Conservation (phyloP, 2,329 filamentous ascomycete genomes). For the Delphinella strobiligena region DNA sequence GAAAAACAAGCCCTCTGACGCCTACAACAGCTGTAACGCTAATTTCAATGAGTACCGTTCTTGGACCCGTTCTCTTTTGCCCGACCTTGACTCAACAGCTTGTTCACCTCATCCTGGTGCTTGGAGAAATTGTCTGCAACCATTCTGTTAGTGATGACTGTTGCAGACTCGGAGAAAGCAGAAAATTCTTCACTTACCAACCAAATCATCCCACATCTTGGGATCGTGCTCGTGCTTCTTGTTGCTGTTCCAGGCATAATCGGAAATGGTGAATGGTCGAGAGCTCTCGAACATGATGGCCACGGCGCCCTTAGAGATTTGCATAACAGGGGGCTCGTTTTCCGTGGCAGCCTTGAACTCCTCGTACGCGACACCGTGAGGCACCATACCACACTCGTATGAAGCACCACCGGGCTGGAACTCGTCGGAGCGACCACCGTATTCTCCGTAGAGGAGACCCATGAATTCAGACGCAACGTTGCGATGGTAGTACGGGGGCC, state of each 20-base stretch:
- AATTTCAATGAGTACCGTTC: too few relatives aligned
- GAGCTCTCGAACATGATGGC: conserved; percentile 30
- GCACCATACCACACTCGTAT: conserved; percentile 25
- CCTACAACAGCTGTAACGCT: too few relatives aligned
- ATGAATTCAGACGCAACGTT: conserved; percentile 27
- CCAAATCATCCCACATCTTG: conserved; percentile 26
- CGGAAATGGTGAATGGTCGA: conserved; percentile 7
- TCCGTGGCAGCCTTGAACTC: conserved; percentile 37
- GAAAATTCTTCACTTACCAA: too few relatives aligned
- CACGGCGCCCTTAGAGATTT: conserved; percentile 29
- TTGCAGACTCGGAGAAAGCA: too few relatives aligned
- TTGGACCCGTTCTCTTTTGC: too few relatives aligned
- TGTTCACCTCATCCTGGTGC: conserved; percentile 23
- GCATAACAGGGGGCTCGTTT: conserved; percentile 35
- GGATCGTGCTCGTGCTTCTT: conserved; percentile 30
- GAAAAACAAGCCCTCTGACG: too few relatives aligned
- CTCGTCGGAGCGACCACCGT: conserved; percentile 28
- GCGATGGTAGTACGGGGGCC: conserved; percentile 27
- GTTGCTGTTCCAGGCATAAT: conserved; percentile 14
- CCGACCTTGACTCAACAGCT: conserved; percentile 9
- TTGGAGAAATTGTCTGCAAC: conserved; percentile 26
- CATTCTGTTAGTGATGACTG: too few relatives aligned
- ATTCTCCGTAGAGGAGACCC: conserved; percentile 24
- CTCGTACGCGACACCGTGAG: conserved; percentile 29
- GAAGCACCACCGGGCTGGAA: conserved; percentile 27